These are phyloP conservation scores for Coleophoma crateriformis DNA, from an alignment of 2,329 filamentous ascomycete species.

Conservation along the genomic window DNA sequence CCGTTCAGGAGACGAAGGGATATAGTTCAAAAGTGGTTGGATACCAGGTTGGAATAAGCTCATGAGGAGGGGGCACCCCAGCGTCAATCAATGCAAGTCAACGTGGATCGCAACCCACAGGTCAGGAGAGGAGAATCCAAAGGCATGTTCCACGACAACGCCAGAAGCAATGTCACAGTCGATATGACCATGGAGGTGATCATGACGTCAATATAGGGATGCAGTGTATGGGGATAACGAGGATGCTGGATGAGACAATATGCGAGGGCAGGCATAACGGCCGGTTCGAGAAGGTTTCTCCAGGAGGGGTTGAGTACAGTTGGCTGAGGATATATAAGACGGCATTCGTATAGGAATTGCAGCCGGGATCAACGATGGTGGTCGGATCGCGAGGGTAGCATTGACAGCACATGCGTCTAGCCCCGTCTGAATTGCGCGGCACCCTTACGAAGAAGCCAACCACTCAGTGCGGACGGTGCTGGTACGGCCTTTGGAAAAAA, in stretches of 20 bases:
- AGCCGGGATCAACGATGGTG: background rate
- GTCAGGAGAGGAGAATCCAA: background rate
- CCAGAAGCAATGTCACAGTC: background rate
- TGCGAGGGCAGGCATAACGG: background rate
- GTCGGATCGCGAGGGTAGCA: background rate
- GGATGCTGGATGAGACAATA: background rate
- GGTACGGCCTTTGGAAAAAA: background rate
- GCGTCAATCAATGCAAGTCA: slow-evolving; percentile 16
- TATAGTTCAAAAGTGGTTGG: slow-evolving; percentile 1
- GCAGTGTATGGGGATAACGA: background rate
- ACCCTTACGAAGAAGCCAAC: background rate
- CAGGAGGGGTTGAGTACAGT: background rate
- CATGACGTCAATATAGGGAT: background rate
- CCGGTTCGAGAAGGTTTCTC: too few species aligned
- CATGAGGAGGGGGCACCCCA: slow-evolving; percentile 12
- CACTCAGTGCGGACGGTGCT: background rate
- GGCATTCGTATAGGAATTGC: background rate
- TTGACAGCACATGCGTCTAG: background rate
- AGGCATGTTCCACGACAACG: background rate
- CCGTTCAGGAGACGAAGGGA: background rate
- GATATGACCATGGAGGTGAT: background rate
- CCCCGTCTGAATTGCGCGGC: background rate
- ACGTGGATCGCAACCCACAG: slow-evolving; percentile 3
- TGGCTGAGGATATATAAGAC: background rate
- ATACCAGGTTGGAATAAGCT: background rate